phyloP scores from a whole-genome alignment of 768 basidiomycete genomes.

The Terana coerulea region DNA sequence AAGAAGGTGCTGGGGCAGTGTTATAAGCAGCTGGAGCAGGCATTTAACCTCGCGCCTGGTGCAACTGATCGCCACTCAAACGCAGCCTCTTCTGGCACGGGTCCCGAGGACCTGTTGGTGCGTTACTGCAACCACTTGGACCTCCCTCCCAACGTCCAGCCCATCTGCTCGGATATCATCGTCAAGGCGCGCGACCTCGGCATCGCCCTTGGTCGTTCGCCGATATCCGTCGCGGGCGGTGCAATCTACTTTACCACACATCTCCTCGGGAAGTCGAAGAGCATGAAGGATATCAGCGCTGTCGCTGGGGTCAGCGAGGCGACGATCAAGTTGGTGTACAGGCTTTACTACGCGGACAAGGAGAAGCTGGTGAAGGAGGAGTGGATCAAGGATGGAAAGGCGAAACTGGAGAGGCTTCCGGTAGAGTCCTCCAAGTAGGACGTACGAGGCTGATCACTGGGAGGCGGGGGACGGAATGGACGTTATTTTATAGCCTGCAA shows the following conservation, averaged over 20 bases:
- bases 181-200: constrained; percentile 75
- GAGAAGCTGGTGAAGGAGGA: constrained; percentile 81
- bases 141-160: constrained; percentile 76
- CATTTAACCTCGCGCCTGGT: constrained; percentile 84
- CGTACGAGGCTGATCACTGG: too few relatives aligned
- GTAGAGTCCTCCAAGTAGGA: constrained; percentile 22
- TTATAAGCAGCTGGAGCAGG: constrained; percentile 83
- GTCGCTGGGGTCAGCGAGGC: constrained; percentile 95
- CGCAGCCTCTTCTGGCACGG: constrained; percentile 48
- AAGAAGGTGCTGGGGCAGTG: constrained; percentile 96
- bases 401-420: constrained; percentile 40
- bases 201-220: constrained; percentile 90
- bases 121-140: constrained; percentile 94
- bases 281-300: constrained; percentile 79
- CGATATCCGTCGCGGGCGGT: constrained; percentile 97
- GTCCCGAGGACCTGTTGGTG: constrained; percentile 84
- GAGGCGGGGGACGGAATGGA: neutral
- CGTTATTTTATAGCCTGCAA: too few relatives aligned
- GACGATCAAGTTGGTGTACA: constrained; percentile 89
- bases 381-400: constrained; percentile 81
- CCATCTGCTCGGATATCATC: constrained; percentile 81
- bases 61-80: constrained; percentile 43
- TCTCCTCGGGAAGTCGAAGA: constrained; percentile 70
- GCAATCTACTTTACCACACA: constrained; percentile 92
- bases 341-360: constrained; percentile 67